Percentiles rank a stretch among this genome's conserved stretches.
phyloP scores from a whole-genome alignment of 441 rosid genomes.

The Isatis lusitanica region DNA sequence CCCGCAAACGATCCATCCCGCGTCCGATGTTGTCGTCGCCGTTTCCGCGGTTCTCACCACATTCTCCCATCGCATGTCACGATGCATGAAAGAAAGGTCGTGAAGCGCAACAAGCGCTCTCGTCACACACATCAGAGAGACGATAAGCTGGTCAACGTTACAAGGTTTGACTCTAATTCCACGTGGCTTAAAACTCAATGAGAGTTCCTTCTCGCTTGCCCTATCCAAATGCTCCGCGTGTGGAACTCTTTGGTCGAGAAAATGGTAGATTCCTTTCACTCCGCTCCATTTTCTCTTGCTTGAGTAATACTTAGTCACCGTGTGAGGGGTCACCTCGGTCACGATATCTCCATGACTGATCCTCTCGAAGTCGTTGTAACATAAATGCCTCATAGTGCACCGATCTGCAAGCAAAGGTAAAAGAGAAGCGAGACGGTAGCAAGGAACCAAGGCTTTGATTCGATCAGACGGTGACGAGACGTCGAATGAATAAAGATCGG shows the following conservation, averaged over 20 bases:
- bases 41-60: constrained; percentile 50
- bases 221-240: constrained; percentile 63
- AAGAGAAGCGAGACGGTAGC: constrained; percentile 76
- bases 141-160: constrained; percentile 68
- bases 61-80: constrained; percentile 87
- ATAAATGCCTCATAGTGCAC: constrained; percentile 44
- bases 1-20: constrained; percentile 82
- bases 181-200: constrained; percentile 75
- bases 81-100: constrained; percentile 92
- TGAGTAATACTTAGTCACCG: constrained; percentile 55
- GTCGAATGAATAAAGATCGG: constrained; percentile 72
- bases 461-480: constrained; percentile 63
- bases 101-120: constrained; percentile 86
- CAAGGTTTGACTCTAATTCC: constrained; percentile 63
- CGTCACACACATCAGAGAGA: constrained; percentile 84
- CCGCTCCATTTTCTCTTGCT: constrained; percentile 64
- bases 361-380: constrained; percentile 81
- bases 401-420: constrained; percentile 73
- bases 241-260: constrained; percentile 76
- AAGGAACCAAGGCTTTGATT: constrained; percentile 74
- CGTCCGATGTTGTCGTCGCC: not conserved
- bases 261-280: constrained; percentile 76
- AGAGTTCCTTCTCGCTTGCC: constrained; percentile 56
- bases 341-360: constrained; percentile 39
- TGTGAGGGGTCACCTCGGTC: constrained; percentile 73